These are phyloP conservation scores for Borealophlyctis nickersoniae DNA, from an alignment of 192 early-diverging fungal species.

Conservation along the genomic window DNA sequence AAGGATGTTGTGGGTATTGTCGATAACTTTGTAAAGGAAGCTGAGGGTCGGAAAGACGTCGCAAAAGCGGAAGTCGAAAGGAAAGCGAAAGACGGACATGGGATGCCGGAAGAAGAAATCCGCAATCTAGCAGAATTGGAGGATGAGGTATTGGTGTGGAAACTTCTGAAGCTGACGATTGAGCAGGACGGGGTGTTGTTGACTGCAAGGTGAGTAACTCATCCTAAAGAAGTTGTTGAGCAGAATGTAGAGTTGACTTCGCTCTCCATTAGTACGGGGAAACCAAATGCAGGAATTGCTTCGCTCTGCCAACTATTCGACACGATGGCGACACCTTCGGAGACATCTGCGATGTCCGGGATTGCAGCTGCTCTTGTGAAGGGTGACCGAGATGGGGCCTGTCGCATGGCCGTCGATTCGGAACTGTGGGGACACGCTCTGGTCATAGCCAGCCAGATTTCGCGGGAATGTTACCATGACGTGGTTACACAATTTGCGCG, in stretches of 20 bases:
- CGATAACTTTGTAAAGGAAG: conserved; percentile 20
- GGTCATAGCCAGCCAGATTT: conserved; percentile 82
- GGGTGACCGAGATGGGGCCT: conserved; percentile 57
- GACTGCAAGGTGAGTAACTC: not conserved
- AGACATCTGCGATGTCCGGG: conserved; percentile 31
- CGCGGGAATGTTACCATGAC: conserved; percentile 77
- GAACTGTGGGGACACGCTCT: conserved; percentile 87
- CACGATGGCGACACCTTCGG: not conserved
- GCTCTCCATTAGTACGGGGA: no score
- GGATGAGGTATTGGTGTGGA: conserved; percentile 51
- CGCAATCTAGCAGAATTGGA: conserved; percentile 8
- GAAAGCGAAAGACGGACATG: not conserved
- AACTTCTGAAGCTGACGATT: conserved; percentile 57
- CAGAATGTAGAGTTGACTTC: no score
- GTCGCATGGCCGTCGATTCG: conserved; percentile 44
- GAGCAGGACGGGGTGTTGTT: conserved; percentile 61
- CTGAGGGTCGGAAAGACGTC: conserved; percentile 5
- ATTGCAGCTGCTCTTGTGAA: conserved; percentile 61
- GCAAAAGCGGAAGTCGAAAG: not conserved
- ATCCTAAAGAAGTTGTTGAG: no score
- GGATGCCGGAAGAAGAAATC: not conserved
- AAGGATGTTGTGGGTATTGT: conserved; percentile 41
- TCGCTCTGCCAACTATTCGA: no score
- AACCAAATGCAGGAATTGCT: no score
- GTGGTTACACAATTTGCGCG: conserved; percentile 71